These are phyloP conservation scores for Wolfiporia cocos DNA, from an alignment of 1,284 basidiomycete genomes.

Conservation along the genomic window DNA sequence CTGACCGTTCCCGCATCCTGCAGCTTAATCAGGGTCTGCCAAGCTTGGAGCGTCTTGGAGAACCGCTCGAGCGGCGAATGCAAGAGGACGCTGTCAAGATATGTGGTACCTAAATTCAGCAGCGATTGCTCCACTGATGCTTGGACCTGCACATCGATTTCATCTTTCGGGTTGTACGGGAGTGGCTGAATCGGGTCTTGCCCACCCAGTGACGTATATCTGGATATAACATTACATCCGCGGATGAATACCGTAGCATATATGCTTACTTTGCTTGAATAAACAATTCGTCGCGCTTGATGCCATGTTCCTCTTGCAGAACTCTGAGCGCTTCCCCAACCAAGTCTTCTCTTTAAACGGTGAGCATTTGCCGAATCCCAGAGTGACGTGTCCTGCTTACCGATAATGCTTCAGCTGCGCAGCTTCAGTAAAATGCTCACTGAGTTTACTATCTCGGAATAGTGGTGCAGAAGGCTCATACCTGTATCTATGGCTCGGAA, in stretches of 20 bases:
- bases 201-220: constrained; percentile 67
- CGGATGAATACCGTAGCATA: neutral
- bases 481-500: constrained; percentile 79
- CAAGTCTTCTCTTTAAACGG: constrained; percentile 66
- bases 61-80: constrained; percentile 66
- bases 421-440: too few species aligned
- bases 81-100: constrained; percentile 70
- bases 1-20: constrained; percentile 59
- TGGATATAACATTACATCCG: constrained; percentile 19
- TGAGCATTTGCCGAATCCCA: neutral
- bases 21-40: constrained; percentile 51
- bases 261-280: constrained; percentile 65
- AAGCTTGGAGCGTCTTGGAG: constrained; percentile 60
- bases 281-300: constrained; percentile 27
- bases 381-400: constrained; percentile 26
- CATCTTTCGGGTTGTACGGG: constrained; percentile 57
- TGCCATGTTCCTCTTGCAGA: constrained; percentile 28
- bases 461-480: constrained; percentile 26
- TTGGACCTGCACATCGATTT: constrained; percentile 55
- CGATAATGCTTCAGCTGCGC: constrained; percentile 76
- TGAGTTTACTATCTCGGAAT: too few species aligned
- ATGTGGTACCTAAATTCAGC: constrained; percentile 58
- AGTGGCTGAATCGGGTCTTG: constrained; percentile 65
- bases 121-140: constrained; percentile 63
- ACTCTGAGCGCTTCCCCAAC: constrained; percentile 66